These are phyloP conservation scores for Suillus bovinus DNA, from an alignment of 768 basidiomycete genomes.

Conservation along the genomic window DNA sequence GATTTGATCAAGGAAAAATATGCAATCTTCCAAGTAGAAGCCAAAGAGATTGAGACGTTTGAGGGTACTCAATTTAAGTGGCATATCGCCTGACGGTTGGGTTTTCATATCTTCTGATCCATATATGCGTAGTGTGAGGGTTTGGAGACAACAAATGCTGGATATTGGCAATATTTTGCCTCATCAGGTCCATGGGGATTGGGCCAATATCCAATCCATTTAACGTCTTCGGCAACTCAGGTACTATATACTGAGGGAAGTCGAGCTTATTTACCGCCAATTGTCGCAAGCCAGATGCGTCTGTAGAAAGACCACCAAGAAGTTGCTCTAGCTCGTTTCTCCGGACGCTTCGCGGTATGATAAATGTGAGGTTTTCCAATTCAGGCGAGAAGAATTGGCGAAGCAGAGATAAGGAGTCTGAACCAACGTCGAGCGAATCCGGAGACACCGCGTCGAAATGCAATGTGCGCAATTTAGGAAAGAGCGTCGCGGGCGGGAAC, in stretches of 20 bases:
- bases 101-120: too few species aligned
- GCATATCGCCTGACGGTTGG: background rate
- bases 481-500: background rate
- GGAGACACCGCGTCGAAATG: background rate
- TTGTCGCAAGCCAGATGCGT: too few species aligned
- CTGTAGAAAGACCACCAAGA: background rate
- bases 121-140: too few species aligned
- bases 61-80: background rate
- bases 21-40: background rate
- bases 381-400: background rate
- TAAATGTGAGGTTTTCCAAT: background rate
- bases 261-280: too few species aligned
- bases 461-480: background rate
- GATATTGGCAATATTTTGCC: background rate
- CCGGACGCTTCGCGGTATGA: background rate
- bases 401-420: background rate
- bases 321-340: background rate
- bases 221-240: background rate
- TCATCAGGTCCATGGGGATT: background rate
- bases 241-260: too few species aligned
- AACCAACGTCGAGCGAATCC: background rate
- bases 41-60: background rate
- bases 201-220: background rate
- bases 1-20: background rate
- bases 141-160: background rate